Base-by-base conservation (phyloP, 805 yeast genomes). In the Cyberlindnera sargentensis region DNA sequence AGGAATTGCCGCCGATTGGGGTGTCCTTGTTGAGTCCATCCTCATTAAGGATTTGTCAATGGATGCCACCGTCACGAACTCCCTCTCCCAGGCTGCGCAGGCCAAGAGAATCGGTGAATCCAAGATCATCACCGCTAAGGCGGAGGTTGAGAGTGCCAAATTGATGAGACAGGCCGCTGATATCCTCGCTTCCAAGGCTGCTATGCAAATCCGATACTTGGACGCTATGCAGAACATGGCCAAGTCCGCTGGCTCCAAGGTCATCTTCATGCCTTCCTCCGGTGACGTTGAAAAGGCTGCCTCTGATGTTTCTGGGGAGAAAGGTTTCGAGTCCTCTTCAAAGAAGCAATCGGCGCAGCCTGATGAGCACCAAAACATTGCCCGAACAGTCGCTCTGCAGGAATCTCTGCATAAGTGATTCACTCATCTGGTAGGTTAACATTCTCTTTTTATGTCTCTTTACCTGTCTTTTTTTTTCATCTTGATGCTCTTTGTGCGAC, bases 151-250 rank as follows among this genome's bases (percentile, higher is more conserved):
- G 62, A 68, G 78, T 57, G 86, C 88, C 41, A 80, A 80, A 61
- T 71, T 80, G 51, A 81, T 82, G 87, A 74, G 89, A 66, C 78
- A 80, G 62, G 87, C 88, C 28, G 86, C 88, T 42, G 87, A 82
- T 61, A 80, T 82, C 46, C 72, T 82, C 56, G 82, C 84, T 37
- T 78, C 84, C 34, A 80, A 80, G 51, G 78, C 87, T 10, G 89
- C 88, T 28, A 80, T 82, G 84, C 88, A 82, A 66, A 82, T 82
- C 60, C 68, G 89, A 62, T 82, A 82, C 57, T 70, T 82, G 62
- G 89, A 82, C 54, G 88, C 88, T n/a, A 78, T 82, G 79, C 86
- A 80, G 63, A 69, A 67, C 47, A 82, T 82, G 87, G 83, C 86
- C 31, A 75, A 66, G 48, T 56, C 71, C 41, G 66, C 86, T 2